Evolutionary conservation across 495 filamentous ascomycete genomes (phyloP), one percentile per base, ranked within the genome.

Genomic region (Copromyces sp.): DNA sequence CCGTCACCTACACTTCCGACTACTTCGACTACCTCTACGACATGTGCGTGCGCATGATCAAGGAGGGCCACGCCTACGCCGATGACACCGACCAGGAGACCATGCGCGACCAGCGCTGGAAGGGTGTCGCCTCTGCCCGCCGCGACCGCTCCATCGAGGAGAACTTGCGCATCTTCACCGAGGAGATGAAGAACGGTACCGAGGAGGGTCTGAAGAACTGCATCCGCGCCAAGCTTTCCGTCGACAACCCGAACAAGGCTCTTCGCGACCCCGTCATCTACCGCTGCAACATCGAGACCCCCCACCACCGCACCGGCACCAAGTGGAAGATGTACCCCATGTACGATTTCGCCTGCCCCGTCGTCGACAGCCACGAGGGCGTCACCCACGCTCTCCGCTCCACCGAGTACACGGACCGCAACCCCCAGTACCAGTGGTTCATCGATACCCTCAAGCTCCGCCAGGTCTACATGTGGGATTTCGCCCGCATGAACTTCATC

Each of bases 401-500:
- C 2, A 98, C 94, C 73, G 95, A 99, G 85, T 99, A 98, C 84
- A 91, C 94, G 45, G 96, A 99, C 82, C 93, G 95, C 70, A 98
- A 99, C 82, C 91, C 93, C 12, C 95, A 97, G 83, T 99, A 98
- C 84, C 89, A 95, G 79, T 99, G 95, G 95, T 94, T 99, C 86
- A 79, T 96, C 40, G 89, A 97, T 72, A 88, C 93, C 0, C 87
- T 98, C 68, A 89, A 92, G 74, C 88, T 99, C 29, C 93, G 95
- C 69, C 84, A 89, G 73, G 95, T 98, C 14, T 89, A 98, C 81
- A 92, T 98, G 82, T 98, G 95, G 95, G 94, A 98, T 81, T 99
- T 98, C 83, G 89, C 95, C 45, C 91, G 95, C 77, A 93, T 98
- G 87, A 98, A 97, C 87, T 98, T 98, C 78, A 89, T 97, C 79